Base-by-base conservation (phyloP, 2,329 filamentous ascomycete genomes). In the Colletotrichum sp. region DNA sequence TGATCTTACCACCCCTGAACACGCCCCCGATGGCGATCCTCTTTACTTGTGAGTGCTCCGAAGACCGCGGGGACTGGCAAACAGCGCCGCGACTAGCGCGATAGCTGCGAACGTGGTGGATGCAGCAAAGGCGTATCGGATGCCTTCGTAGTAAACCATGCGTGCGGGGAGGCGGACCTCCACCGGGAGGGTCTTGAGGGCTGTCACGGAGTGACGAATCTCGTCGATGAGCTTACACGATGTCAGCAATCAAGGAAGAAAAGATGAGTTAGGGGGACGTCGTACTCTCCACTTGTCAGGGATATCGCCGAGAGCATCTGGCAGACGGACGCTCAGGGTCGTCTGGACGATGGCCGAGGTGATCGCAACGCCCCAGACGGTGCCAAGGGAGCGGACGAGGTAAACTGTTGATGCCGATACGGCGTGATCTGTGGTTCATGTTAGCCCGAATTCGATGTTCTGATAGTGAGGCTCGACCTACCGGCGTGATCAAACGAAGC, bases 321-420 rank as follows among this genome's bases (percentile, higher is more conserved):
- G 88, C 30, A 93, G 85, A 76, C 87, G 86, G 78, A 87, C 83
- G 79, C 86, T 90, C 78, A 93, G 86, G 71, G 89, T 90, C 72
- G 91, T 93, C 82, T 93, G 92, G 39, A 92, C 86, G 60, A 93
- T 91, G 8, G 91, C 88, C 10, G 91, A 92, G 0, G 91, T 91
- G 44, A 91, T 85, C 1, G 92, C 91, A 3, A 93, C 92, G 12
- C 92, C 92, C 88, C 91, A 93, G 18, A 93, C 91, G 0, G 89
- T 90, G 3, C 92, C 92, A 5, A 93, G 83, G 0, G 91, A 93
- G 30, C 92, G 89, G 59, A 93, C 88, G 24, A 93, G 86, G 80
- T 93, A 93, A 8, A 92, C 89, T 0, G 90, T 92, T 3, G 91
- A 93, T 4, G 91, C 88, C 0, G 89, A 90, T 2, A 93, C 91